These are phyloP conservation scores for Pseudozyma pruni DNA, from an alignment of 1,284 basidiomycete genomes.

Conservation along the genomic window DNA sequence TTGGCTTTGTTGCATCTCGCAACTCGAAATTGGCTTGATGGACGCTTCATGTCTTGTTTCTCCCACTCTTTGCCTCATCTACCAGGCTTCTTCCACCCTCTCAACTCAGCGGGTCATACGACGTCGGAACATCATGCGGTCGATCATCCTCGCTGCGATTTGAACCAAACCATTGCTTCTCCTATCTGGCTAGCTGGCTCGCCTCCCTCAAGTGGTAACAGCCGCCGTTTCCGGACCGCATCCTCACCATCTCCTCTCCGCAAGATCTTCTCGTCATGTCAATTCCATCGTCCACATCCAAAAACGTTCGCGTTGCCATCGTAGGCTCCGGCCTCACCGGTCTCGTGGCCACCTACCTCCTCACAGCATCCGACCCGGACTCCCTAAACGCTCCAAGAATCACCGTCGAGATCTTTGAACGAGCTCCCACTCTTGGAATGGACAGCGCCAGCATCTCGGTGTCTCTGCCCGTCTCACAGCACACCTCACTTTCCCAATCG, in stretches of 20 bases:
- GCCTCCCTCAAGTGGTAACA: background rate
- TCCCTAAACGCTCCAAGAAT: background rate
- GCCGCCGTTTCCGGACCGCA: too few species aligned
- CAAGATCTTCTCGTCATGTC: slow-evolving; percentile 2
- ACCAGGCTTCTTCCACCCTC: too few species aligned
- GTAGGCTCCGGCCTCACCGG: slow-evolving; percentile 89
- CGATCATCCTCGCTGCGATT: too few species aligned
- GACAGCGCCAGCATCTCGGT: slow-evolving; percentile 62
- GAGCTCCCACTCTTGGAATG: slow-evolving; percentile 57
- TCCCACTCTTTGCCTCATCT: too few species aligned
- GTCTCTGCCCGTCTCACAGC: slow-evolving; percentile 3
- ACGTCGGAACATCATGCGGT: too few species aligned
- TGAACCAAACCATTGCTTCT: background rate
- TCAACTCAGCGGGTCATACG: too few species aligned
- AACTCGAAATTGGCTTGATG: too few species aligned
- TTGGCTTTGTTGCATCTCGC: too few species aligned
- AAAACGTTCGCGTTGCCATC: slow-evolving; percentile 74
- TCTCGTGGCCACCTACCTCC: slow-evolving; percentile 85
- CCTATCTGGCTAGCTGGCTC: background rate
- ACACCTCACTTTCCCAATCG: background rate
- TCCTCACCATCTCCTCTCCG: too few species aligned
- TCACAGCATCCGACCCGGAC: slow-evolving; percentile 70
- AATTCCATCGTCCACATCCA: background rate
- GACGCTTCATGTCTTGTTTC: too few species aligned
- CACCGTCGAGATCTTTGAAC: slow-evolving; percentile 58